Evolutionary conservation across 2,329 filamentous ascomycete genomes (phyloP), one percentile per base, ranked within the genome.

Genomic region (Aspergillus niger): DNA sequence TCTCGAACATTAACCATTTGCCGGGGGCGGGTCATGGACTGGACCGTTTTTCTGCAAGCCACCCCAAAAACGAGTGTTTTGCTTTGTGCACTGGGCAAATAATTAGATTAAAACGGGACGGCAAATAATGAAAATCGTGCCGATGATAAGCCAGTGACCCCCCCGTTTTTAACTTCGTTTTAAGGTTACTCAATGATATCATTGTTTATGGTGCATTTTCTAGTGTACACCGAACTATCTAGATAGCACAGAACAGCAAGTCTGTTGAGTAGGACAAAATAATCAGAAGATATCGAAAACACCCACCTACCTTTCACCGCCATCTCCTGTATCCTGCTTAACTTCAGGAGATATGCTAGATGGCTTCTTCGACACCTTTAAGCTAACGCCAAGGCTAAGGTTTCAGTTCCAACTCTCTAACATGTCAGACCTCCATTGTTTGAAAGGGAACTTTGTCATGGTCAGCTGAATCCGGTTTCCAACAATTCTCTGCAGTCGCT

Each of bases 161-260:
- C 8, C 20, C 17, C 41, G 41, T 20, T 22, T 22, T 7, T 44
- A 44, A 7, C 26, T 20, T 20, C 30, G 30, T 5, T 20, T 44
- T 44, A 44, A 44, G 41, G 41, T 44, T 44, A 36, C 47, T 28
- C 47, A 26, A 49, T 49, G 47, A 49, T 49, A 49, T 49, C 47
- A 49, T 49, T 49, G 47, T 49, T 49, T 49, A 20, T 28, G 8
- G 10, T 22, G 4, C 39, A 6, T 43, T 8, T 48, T n/a, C 2
- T 24, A 2, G 20, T 47, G 10, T 15, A 15, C 22, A 48, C 20
- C 22, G 15, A 28, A 15, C 13, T 22, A 7, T 44, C 7, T n/a
- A 15, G 10, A 48, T 7, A 20, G n/a, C 20, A 43, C 22, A 44
- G 20, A 44, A 22, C 2, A 22, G 10, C 17, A 44, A 11, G 32